A percentile compares a stretch with the other conserved stretches of the same genome.
phyloP scores from a whole-genome alignment of 192 early-diverging fungal genomes.

The Spinellus fusiger region DNA sequence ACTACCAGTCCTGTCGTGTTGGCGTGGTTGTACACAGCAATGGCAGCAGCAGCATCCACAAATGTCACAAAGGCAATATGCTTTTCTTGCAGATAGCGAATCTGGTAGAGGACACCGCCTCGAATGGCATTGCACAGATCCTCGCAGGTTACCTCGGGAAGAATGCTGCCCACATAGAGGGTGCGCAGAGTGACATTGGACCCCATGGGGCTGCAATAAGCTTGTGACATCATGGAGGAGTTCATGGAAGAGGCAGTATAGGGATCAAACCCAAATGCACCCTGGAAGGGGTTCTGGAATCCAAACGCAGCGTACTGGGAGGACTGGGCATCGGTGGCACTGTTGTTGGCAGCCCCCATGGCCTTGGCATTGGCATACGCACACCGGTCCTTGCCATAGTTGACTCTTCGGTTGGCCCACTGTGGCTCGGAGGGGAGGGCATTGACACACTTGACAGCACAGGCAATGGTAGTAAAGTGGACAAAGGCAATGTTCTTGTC shows the following conservation, averaged over 20 bases:
- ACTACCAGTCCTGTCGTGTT: slow-evolving; percentile 55
- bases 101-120: slow-evolving; percentile 72
- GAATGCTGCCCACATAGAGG: slow-evolving; percentile 74
- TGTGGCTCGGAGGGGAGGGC: slow-evolving; percentile 47
- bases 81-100: slow-evolving; percentile 68
- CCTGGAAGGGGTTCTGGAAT: slow-evolving; percentile 15
- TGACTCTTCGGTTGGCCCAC: slow-evolving; percentile 53
- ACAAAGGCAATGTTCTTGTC: slow-evolving; percentile 82
- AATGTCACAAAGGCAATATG: slow-evolving; percentile 85
- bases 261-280: slow-evolving; percentile 16
- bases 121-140: slow-evolving; percentile 83
- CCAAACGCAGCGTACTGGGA: slow-evolving; percentile 3
- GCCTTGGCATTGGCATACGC: too few species aligned
- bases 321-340: not conserved
- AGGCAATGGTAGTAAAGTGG: slow-evolving; percentile 62
- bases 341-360: too few species aligned
- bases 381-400: slow-evolving; percentile 85
- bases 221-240: slow-evolving; percentile 11
- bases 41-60: slow-evolving; percentile 64
- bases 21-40: slow-evolving; percentile 52
- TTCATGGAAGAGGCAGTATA: slow-evolving; percentile 5
- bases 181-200: slow-evolving; percentile 39
- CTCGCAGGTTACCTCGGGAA: slow-evolving; percentile 65
- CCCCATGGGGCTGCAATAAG: not conserved
- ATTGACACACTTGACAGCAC: slow-evolving; percentile 70